Evolutionary conservation across 257 asterid species (phyloP).

Genomic region (Lithospermum erythrorhizon): DNA sequence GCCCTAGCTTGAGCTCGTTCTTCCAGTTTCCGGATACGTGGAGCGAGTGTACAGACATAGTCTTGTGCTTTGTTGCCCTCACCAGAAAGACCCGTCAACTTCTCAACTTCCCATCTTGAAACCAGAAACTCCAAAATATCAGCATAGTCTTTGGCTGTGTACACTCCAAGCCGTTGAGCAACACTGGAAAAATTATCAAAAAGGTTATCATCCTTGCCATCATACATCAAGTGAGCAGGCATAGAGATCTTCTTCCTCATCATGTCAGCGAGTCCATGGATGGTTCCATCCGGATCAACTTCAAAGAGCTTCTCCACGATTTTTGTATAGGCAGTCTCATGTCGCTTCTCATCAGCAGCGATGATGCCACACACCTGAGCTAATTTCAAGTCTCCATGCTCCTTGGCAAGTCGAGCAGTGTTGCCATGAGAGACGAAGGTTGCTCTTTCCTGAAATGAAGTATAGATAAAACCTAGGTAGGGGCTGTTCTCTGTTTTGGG

Average conservation of each 20-base stretch:
- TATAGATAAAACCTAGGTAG: constrained; percentile 69
- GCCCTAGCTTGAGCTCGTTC: constrained; percentile 52
- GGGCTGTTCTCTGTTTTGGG: constrained; percentile 82
- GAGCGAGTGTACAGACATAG: constrained; percentile 51
- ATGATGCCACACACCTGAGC: constrained; percentile 71
- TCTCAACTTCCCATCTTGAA: constrained; percentile 57
- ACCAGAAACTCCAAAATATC: constrained; percentile 57
- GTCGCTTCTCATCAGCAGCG: constrained; percentile 78
- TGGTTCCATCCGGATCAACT: constrained; percentile 54
- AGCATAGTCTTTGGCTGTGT: constrained; percentile 65
- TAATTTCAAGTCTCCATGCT: constrained; percentile 53
- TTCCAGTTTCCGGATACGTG: constrained; percentile 55
- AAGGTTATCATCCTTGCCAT: constrained; percentile 49
- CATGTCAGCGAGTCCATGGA: constrained; percentile 56
- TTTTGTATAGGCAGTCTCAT: constrained; percentile 68
- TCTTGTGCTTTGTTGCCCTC: constrained; percentile 72
- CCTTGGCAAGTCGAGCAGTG: constrained; percentile 73
- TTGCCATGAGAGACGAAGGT: constrained; percentile 73
- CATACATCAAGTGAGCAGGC: constrained; percentile 79
- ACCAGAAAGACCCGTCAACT: constrained; percentile 46
- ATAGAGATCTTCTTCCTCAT: constrained; percentile 67
- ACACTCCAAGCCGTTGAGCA: constrained; percentile 62
- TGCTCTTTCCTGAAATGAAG: constrained; percentile 75
- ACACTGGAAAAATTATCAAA: constrained; percentile 57
- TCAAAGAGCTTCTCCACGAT: constrained; percentile 70